Base-by-base conservation (phyloP, 441 rosid genomes). In the Mallotus repandus region DNA sequence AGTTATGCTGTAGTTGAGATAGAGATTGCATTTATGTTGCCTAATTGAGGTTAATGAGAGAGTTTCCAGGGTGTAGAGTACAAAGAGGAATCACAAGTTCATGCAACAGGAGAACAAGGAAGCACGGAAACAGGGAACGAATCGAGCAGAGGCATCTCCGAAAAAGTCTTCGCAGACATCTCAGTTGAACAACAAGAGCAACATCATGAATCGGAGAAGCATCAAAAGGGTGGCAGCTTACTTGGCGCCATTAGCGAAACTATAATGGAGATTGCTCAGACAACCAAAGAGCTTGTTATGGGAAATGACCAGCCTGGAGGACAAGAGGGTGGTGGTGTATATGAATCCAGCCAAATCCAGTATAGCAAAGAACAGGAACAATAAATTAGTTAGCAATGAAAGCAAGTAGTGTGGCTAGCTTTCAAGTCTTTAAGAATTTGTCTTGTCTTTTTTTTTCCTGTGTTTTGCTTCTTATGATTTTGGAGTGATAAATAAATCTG, bases 161-260 rank as follows among this genome's bases (percentile, higher is more conserved):
- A 68, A 32, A 59, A 45, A 35, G 22, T n/a, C 38, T 10, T 4
- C 6, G 25, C 48, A 52, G 67, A 70, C 14, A 35, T 5, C 71
- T 32, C 63, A 21, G 19, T n/a, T 38, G 79, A 29, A 22, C 32
- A 2, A 4, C 3, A 22, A 22, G 65, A 68, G 25, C 49, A 52
- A 8, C 61, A 73, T 43, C 9, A 58, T 2, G 53, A 63, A 61
- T 62, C 60, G 48, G 62, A 13, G 45, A 62, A 65, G 68, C 19
- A 49, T 9, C 63, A 48, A 59, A 80, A 70, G 32, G 74, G 70
- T 70, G 75, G 85, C 22, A 82, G 87, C 13, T 74, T 89, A 19
- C 75, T 91, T 49, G 85, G 80, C 53, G 94, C 91, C 55, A 87
- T 87, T 25, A 91, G 92, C 55, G 91, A 89, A 80, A 91, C 98